A percentile compares a stretch with the other conserved stretches of the same genome.
Conservation (phyloP, 768 basidiomycete genomes). For the Pleurotus platypus region DNA sequence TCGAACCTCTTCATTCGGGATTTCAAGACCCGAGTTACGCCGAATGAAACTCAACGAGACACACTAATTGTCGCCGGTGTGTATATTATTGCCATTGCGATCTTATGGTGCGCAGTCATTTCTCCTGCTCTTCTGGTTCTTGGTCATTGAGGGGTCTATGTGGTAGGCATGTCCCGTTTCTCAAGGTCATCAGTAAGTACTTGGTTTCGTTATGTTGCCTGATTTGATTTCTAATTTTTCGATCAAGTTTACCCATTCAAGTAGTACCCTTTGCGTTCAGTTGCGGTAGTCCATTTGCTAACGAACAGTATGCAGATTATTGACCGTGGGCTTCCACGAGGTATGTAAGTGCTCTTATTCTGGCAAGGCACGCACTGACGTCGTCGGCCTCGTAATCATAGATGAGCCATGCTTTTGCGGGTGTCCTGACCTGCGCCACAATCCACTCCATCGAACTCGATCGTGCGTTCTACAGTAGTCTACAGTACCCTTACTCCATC, state of each 20-base stretch:
- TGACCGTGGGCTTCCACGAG: slow-evolving; percentile 90
- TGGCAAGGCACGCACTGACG: slow-evolving; percentile 6
- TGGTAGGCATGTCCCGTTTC: slow-evolving; percentile 70
- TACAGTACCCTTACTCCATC: background rate
- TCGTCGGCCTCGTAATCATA: slow-evolving; percentile 20
- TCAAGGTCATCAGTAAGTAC: slow-evolving; percentile 70
- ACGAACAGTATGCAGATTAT: slow-evolving; percentile 40
- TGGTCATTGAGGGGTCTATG: background rate
- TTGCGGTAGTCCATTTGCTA: background rate
- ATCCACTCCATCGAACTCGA: slow-evolving; percentile 86
- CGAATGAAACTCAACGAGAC: slow-evolving; percentile 67
- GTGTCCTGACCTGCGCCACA: slow-evolving; percentile 79
- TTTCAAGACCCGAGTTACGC: slow-evolving; percentile 46
- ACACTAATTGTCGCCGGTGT: slow-evolving; percentile 79
- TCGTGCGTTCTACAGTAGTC: slow-evolving; percentile 46
- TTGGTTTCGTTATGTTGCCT: background rate
- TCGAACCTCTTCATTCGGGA: slow-evolving; percentile 30
- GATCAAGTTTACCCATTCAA: slow-evolving; percentile 85
- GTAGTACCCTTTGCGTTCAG: slow-evolving; percentile 39
- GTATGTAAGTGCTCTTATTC: slow-evolving; percentile 29
- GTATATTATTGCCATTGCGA: slow-evolving; percentile 73
- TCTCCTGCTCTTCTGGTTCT: background rate
- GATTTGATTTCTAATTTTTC: slow-evolving; percentile 3
- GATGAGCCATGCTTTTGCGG: slow-evolving; percentile 86
- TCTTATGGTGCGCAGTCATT: slow-evolving; percentile 62